phyloP scores from a whole-genome alignment of 345 rosid species.

The Sisymbrium irio region DNA sequence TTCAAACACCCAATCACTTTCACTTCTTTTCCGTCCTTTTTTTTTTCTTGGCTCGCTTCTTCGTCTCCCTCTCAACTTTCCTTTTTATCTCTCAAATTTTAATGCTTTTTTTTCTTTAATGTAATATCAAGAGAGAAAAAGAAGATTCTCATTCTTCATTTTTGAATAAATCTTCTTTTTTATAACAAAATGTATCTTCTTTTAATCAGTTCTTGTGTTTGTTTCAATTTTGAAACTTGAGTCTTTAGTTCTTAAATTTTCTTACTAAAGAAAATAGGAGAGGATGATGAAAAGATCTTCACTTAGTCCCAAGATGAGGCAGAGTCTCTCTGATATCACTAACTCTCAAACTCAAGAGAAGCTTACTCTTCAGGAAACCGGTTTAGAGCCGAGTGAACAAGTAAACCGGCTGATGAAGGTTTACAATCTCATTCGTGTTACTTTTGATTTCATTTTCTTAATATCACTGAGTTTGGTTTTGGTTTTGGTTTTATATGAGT shows the following conservation, averaged over 20 bases:
- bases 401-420: slow-evolving; percentile 46
- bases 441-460: not conserved
- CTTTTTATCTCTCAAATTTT: slow-evolving; percentile 1
- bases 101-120: not conserved
- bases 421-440: not conserved
- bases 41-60: not conserved
- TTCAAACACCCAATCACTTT: slow-evolving; percentile 1
- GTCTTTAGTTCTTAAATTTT: not conserved
- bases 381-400: slow-evolving; percentile 28
- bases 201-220: not conserved
- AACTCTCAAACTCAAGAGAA: slow-evolving; percentile 47
- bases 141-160: slow-evolving; percentile 18
- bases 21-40: not conserved
- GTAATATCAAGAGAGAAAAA: not conserved
- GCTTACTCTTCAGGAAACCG: slow-evolving; percentile 23
- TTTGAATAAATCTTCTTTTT: not conserved
- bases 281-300: slow-evolving; percentile 50
- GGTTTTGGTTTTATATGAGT: slow-evolving; percentile 1
- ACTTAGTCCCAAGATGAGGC: slow-evolving; percentile 48
- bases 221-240: slow-evolving; percentile 8
- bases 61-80: slow-evolving; percentile 13
- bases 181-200: not conserved
- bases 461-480: not conserved
- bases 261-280: not conserved
- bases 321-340: slow-evolving; percentile 62